These are phyloP conservation scores for Aspergillus homomorphus DNA, from an alignment of 495 filamentous ascomycete species.

Conservation along the genomic window DNA sequence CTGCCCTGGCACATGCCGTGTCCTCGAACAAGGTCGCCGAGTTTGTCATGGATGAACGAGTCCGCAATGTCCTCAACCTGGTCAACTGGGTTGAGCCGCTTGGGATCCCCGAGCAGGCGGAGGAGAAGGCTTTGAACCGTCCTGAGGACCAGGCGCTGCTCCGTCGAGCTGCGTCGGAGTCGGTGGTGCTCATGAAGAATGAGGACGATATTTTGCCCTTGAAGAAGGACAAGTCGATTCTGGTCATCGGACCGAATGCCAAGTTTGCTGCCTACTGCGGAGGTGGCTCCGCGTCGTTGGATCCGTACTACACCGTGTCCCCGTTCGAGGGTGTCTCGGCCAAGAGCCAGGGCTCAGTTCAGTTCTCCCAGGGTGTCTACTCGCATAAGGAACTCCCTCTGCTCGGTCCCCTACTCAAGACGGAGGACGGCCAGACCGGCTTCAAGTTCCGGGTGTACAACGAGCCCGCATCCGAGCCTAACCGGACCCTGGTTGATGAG, in stretches of 20 bases:
- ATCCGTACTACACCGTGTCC: conserved; percentile 73
- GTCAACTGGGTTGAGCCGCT: conserved; percentile 60
- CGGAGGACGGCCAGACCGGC: conserved; percentile 47
- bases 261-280: conserved; percentile 74
- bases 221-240: conserved; percentile 58
- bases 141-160: conserved; percentile 65
- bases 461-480: conserved; percentile 44
- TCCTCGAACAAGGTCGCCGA: conserved; percentile 56
- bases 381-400: conserved; percentile 60
- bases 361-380: conserved; percentile 51
- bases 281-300: conserved; percentile 75
- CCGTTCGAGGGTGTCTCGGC: conserved; percentile 64
- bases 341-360: conserved; percentile 49
- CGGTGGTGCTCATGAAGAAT: conserved; percentile 78
- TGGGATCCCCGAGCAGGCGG: conserved; percentile 57
- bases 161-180: conserved; percentile 63
- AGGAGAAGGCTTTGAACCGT: conserved; percentile 62
- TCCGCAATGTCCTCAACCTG: conserved; percentile 59
- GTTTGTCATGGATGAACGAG: conserved; percentile 59
- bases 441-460: conserved; percentile 60
- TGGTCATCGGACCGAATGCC: conserved; percentile 79
- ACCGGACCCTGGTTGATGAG: conserved; percentile 53
- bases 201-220: conserved; percentile 63
- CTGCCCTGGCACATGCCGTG: conserved; percentile 56
- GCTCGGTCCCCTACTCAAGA: conserved; percentile 49